Evolutionary conservation across 345 rosid species (phyloP), one percentile per base, ranked within the genome.

Genomic region (Citrus mangshanensis): DNA sequence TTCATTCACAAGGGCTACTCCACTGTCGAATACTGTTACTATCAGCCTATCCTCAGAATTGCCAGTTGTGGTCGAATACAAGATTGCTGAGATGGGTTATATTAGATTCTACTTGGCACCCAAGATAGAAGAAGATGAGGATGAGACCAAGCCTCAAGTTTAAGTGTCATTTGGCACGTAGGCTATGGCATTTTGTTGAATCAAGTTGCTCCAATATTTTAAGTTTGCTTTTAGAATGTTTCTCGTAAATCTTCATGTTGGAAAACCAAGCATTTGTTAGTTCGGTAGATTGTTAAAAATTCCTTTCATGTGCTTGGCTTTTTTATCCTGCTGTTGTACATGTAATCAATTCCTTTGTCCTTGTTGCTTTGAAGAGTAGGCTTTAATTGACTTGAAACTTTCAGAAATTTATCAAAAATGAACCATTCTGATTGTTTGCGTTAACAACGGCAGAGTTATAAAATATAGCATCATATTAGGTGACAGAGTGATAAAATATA

Each of bases 21-120:
- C 99, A 13, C 68, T 96, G 88, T 96, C 99, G 0, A 88, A 27
- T 75, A 89, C 92, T 0, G 98, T 96, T 68, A 91, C 94, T 10
- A 91, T 96, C 88, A 96, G 98, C 84, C 74, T 96, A 87, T 96
- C 99, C 13, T 90, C 99, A 6, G 99, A 96, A 19, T 91, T 96
- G 40, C 99, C 99, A 0, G 98, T 96, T 27, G 98, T 94, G 62
- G 98, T 96, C 0, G 98, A 96, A 86, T 96, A 96, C 86, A 94
- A 92, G 89, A 91, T 94, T 75, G 99, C 98, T n/a, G 99, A 96
- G 80, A 96, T 96, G 98, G 99, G 99, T 74, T 89, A 93, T 75
- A 76, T 96, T 59, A 89, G 99, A 75, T 96, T 86, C 88, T 96
- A 96, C 85, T 82, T 94, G 92, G 98, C 99, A 24, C 99, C 99